Evolutionary conservation across 2,329 filamentous ascomycete species (phyloP), one percentile per base, ranked within the genome.

Genomic region (Colletotrichum chrysophilum): DNA sequence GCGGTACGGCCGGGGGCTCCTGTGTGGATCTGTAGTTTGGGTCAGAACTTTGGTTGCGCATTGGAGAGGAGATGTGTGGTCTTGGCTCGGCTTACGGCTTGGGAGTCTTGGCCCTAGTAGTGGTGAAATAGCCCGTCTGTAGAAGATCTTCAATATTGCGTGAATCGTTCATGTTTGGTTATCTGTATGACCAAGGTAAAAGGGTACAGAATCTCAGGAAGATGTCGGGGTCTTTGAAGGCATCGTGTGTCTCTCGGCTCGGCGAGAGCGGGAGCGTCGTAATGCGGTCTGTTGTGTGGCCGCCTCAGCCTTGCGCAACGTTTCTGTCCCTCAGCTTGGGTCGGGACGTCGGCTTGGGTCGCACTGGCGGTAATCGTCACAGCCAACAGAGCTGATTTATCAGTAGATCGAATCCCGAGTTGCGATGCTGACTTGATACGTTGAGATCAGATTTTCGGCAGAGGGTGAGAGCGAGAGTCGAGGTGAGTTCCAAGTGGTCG

Each of bases 41-140:
- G 58, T 69, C n/a, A 64, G 73, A 70, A 52, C 32, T 58, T 32
- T 36, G 7, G 36, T 34, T 64, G 52, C 9, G 34, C n/a, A 16
- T 24, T 26, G 55, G 26, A 5, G 30, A 13, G 21, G 34, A 56
- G 21, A 64, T 52, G 21, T 32, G 16, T 30, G 8, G 16, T 58
- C 14, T 32, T 34, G 38, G 60, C 12, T 28, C 52, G 32, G 78
- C 83, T 79, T 82, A 86, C 84, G 79, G 80, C 65, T 79, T 79
- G 52, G 84, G 83, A 70, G 81, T 84, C 77, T 81, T 84, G 48
- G 85, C 84, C 77, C 88, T 85, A 10, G 88, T 86, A 36, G 87
- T 89, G 77, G 84, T 87, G 80, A 88, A 91, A 73, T 87, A 88
- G 70, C 89, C 89, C 78, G 87, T 88, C 78, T 86, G 82, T 48